phyloP scores from a whole-genome alignment of 805 yeast genomes.

The Candida namnaoensis region DNA sequence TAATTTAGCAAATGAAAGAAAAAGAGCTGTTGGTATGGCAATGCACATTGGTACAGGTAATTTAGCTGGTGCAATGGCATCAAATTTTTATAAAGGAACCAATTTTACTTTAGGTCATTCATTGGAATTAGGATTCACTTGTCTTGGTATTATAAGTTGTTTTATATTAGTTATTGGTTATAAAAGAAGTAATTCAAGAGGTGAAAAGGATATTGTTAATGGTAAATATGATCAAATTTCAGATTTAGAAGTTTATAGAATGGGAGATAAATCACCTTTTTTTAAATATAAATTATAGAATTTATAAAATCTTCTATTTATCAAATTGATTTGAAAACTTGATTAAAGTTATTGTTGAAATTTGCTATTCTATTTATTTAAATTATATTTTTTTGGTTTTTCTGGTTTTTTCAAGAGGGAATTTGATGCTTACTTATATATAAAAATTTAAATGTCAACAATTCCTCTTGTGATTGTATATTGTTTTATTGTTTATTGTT shows the following conservation, averaged over 20 bases:
- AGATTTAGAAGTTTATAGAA: conserved; percentile 20
- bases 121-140: conserved; percentile 23
- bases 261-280: conserved; percentile 36
- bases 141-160: conserved; percentile 20
- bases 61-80: conserved; percentile 27
- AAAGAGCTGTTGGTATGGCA: conserved; percentile 30
- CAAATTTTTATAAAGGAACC: conserved; percentile 25
- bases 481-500: too few relatives aligned
- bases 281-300: conserved; percentile 19
- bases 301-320: too few relatives aligned
- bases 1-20: conserved; percentile 26
- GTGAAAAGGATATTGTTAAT: conserved; percentile 16
- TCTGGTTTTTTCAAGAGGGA: too few relatives aligned
- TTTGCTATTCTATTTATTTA: too few relatives aligned
- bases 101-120: conserved; percentile 22
- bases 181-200: conserved; percentile 15
- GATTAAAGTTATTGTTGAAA: too few relatives aligned
- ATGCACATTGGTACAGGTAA: conserved; percentile 31
- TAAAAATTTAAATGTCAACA: too few relatives aligned
- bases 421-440: too few relatives aligned
- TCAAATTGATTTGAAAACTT: neutral
- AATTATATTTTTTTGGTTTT: too few relatives aligned
- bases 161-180: conserved; percentile 16
- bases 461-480: too few relatives aligned
- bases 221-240: conserved; percentile 23